These are phyloP conservation scores for Adansonia madagascariensis DNA, from an alignment of 441 rosid genomes.

Conservation along the genomic window DNA sequence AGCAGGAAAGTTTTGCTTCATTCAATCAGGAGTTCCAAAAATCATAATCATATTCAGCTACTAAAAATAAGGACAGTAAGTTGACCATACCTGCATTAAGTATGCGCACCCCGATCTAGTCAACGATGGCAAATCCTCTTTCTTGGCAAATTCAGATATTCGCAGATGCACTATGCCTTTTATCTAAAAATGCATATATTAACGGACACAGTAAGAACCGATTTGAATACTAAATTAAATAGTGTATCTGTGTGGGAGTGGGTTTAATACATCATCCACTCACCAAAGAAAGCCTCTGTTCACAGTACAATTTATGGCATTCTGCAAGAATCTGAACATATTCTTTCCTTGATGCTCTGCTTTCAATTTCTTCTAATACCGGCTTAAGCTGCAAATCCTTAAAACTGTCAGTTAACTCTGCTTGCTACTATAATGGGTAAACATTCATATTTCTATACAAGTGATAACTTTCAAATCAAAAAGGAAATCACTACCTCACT, in stretches of 20 bases:
- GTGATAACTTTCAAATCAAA: constrained; percentile 17
- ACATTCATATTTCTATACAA: neutral
- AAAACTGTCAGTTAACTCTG: constrained; percentile 24
- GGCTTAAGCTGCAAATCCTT: constrained; percentile 79
- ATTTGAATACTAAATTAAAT: constrained; percentile 2
- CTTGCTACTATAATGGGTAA: neutral
- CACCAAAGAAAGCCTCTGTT: constrained; percentile 92
- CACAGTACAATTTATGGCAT: constrained; percentile 94
- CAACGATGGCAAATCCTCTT: constrained; percentile 88
- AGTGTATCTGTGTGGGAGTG: neutral
- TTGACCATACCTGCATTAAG: constrained; percentile 74
- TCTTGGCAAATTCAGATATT: constrained; percentile 87
- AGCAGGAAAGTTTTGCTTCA: constrained; percentile 14
- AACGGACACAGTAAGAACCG: neutral
- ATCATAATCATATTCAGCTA: neutral
- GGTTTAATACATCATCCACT: constrained; percentile 35
- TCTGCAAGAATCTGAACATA: constrained; percentile 83
- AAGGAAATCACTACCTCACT: constrained; percentile 61
- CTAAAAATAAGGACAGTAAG: constrained; percentile 13
- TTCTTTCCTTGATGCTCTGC: constrained; percentile 91
- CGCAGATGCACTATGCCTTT: constrained; percentile 92
- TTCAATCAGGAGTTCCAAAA: constrained; percentile 3
- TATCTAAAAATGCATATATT: constrained; percentile 50
- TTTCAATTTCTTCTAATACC: constrained; percentile 85
- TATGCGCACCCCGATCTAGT: constrained; percentile 98